Evolutionary conservation across 352 stramenopile species (phyloP).

Genomic region (Pythium aphanidermatum): DNA sequence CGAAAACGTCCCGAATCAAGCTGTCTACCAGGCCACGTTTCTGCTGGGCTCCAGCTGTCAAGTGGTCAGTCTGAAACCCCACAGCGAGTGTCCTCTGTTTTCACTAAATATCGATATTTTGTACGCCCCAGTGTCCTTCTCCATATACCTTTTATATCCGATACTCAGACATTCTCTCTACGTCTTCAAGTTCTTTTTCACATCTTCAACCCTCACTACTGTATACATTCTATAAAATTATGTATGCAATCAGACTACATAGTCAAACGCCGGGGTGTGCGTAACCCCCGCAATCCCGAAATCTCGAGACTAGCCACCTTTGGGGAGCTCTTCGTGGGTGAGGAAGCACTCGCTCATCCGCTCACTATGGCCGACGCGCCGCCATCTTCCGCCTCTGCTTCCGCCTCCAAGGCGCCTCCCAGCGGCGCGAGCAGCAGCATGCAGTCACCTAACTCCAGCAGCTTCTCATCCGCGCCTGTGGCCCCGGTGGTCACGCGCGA

Average conservation of each 20-base stretch:
- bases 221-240: too few relatives aligned
- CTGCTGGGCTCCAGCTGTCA: too few relatives aligned
- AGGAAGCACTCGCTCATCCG: not conserved
- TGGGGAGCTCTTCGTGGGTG: too few relatives aligned
- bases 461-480: constrained; percentile 34
- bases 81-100: constrained; percentile 14
- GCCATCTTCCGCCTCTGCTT: too few relatives aligned
- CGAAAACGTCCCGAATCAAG: not conserved
- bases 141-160: constrained; percentile 1
- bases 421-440: constrained; percentile 5
- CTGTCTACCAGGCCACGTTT: not conserved
- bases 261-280: too few relatives aligned
- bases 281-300: too few relatives aligned
- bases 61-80: too few relatives aligned
- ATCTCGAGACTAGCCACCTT: too few relatives aligned
- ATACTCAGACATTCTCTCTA: too few relatives aligned
- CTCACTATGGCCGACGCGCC: constrained; percentile 1
- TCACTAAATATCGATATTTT: constrained; percentile 6
- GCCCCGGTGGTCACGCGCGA: constrained; percentile 28
- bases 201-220: too few relatives aligned
- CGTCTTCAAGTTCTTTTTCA: too few relatives aligned
- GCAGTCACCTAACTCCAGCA: constrained; percentile 17
- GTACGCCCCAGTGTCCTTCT: not conserved
- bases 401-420: not conserved
- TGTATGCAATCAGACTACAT: too few relatives aligned